Conservation (phyloP, 176 grass and related monocot genomes). For the Zoysia japonica region DNA sequence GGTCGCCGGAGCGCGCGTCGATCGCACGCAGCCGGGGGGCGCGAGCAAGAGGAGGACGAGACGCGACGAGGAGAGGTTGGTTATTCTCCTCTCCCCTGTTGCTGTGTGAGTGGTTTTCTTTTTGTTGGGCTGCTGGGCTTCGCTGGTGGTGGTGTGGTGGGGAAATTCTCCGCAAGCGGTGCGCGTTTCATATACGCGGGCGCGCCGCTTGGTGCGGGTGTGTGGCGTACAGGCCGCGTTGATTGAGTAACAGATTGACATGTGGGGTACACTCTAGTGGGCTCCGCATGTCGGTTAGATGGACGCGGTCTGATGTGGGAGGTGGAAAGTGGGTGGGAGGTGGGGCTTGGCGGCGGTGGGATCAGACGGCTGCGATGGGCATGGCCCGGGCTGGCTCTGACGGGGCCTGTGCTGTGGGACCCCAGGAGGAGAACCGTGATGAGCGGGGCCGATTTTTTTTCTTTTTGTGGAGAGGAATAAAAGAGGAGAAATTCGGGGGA, state of each 20-base stretch:
- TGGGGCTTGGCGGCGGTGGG: not conserved
- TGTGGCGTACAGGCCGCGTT: not conserved
- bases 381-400: not conserved
- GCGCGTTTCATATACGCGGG: slow-evolving; percentile 35
- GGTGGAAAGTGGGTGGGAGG: not conserved
- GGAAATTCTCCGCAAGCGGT: not conserved
- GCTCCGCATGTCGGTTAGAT: not conserved
- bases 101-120: slow-evolving; percentile 6
- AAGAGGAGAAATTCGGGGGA: not conserved
- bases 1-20: slow-evolving; percentile 16
- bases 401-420: slow-evolving; percentile 17
- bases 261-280: not conserved
- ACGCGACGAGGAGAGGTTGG: not conserved
- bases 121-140: not conserved
- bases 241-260: not conserved
- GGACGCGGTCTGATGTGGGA: no score
- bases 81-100: slow-evolving; percentile 6
- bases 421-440: not conserved
- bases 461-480: slow-evolving; percentile 1
- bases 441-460: not conserved
- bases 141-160: slow-evolving; percentile 7
- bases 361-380: slow-evolving; percentile 9
- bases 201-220: slow-evolving; percentile 22
- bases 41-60: not conserved
- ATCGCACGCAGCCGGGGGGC: slow-evolving; percentile 44